Base-by-base conservation (phyloP, 768 basidiomycete species). In the Tubosaeta brunneosetosa region DNA sequence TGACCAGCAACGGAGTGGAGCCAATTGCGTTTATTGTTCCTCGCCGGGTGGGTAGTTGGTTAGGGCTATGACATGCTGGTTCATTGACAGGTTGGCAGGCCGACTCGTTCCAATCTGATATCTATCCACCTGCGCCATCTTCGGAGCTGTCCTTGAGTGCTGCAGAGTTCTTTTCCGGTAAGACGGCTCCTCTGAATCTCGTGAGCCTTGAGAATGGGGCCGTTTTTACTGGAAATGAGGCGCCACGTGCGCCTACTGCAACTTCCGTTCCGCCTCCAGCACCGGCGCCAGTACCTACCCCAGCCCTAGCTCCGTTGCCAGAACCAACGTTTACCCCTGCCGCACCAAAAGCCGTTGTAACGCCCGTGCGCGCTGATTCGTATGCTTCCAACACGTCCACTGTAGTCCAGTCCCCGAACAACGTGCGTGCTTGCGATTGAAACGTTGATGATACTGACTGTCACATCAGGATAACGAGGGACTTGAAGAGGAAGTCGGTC, bases 11-110 rank as follows among this genome's bases (percentile, higher is more conserved):
- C 19, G 75, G 76, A 32, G 81, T 99, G 52, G 94, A 98, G 67
- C 91, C 95, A 16, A 88, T 99, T 61, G 85, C 85, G 0, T 99
- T 97, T 72, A 91, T 95, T 62, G 94, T 97, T 13, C 95, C 95
- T 13, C 82, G 95, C 56, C 95, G 88, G 72, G 92, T 89, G 57
- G 48, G 79, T 66, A 32, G 42, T 13, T 33, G 7, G 14, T 22
- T 33, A 17, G 14, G 31, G 32, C 13, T 13, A 13, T 13, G 10
- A n/a, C 31, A 22, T 8, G 29, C 13, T 38, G 25, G 12, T 22
- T 10, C 11, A 3, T 44, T 38, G 32, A 38, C 36, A n/a, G 8
- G 14, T 27, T 19, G 16, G 4, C 66, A 93, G 90, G 81, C 94
- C 34, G 94, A 98, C 52, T 84, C 86, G 5, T 98, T 97, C 90